Percentiles rank a stretch among this genome's conserved stretches.
These are phyloP conservation scores for Apiospora arundinis DNA, from an alignment of 2,329 filamentous ascomycete species.

Conservation along the genomic window DNA sequence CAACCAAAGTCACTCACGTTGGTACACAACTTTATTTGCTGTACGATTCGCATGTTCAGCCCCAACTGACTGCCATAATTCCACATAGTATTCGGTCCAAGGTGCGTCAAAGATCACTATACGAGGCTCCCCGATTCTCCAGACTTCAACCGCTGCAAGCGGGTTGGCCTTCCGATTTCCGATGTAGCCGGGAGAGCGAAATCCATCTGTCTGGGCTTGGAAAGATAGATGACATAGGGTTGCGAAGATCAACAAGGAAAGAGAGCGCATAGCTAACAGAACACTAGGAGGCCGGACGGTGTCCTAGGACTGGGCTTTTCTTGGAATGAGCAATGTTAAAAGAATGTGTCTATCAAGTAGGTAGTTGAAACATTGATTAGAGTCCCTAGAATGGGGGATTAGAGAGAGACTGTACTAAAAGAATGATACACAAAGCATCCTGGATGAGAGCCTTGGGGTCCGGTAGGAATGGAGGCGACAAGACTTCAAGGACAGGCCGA, in stretches of 20 bases:
- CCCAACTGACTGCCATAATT: not conserved
- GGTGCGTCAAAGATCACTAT: not conserved
- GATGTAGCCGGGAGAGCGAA: not conserved
- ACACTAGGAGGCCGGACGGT: not conserved
- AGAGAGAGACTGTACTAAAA: not conserved
- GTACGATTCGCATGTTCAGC: not conserved
- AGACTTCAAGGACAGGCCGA: not conserved
- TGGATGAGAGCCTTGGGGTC: not conserved
- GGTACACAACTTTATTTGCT: not conserved
- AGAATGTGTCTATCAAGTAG: not conserved
- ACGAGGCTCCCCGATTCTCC: conserved; percentile 3
- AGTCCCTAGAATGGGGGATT: not conserved
- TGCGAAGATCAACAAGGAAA: not conserved
- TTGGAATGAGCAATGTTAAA: not conserved
- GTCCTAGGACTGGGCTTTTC: not conserved
- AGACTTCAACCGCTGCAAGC: conserved; percentile 1
- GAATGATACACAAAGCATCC: not conserved
- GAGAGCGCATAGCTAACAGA: not conserved
- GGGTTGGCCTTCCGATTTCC: not conserved
- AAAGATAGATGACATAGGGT: not conserved
- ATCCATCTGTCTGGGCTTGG: not conserved
- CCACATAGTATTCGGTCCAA: not conserved
- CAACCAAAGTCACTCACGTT: not conserved
- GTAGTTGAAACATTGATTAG: not conserved
- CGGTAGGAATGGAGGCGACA: not conserved